These are phyloP conservation scores for Asterochloris erici DNA, from an alignment of 139 green algal species.

Conservation along the genomic window DNA sequence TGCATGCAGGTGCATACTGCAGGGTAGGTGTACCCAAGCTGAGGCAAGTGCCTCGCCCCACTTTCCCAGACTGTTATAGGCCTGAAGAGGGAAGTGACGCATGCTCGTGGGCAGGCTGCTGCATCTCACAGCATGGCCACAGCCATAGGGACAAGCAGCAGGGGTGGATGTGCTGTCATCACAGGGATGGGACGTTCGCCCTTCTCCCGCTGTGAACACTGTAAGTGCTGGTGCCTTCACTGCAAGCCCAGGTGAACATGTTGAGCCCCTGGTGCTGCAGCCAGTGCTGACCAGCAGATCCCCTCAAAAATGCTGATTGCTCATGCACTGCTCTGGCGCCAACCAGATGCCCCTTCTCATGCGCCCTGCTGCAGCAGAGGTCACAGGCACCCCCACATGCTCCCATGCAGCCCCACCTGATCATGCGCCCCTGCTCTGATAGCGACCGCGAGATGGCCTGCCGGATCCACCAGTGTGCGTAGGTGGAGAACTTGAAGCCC, in stretches of 20 bases:
- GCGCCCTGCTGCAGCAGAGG: too few relatives aligned
- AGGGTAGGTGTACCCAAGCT: not conserved
- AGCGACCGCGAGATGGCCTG: conserved; percentile 72
- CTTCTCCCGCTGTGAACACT: too few relatives aligned
- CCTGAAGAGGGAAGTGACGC: too few relatives aligned
- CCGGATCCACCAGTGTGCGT: conserved; percentile 86
- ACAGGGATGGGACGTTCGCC: too few relatives aligned
- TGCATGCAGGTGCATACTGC: not conserved
- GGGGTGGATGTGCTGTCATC: too few relatives aligned
- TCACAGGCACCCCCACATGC: not conserved
- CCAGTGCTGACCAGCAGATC: not conserved
- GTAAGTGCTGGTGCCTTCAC: not conserved
- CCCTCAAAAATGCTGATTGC: not conserved
- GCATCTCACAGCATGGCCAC: too few relatives aligned
- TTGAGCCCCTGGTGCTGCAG: not conserved
- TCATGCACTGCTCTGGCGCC: not conserved
- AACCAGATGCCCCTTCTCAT: too few relatives aligned
- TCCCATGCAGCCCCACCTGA: conserved; percentile 36
- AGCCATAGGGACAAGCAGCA: too few relatives aligned
- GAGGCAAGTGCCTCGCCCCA: too few relatives aligned
- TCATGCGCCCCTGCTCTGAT: conserved; percentile 57
- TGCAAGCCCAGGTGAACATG: not conserved
- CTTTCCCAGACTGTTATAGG: too few relatives aligned
- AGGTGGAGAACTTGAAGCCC: conserved; percentile 85
- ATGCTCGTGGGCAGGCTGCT: too few relatives aligned